Conservation (phyloP, 148 eudicot genomes). For the Oxyria digyna region DNA sequence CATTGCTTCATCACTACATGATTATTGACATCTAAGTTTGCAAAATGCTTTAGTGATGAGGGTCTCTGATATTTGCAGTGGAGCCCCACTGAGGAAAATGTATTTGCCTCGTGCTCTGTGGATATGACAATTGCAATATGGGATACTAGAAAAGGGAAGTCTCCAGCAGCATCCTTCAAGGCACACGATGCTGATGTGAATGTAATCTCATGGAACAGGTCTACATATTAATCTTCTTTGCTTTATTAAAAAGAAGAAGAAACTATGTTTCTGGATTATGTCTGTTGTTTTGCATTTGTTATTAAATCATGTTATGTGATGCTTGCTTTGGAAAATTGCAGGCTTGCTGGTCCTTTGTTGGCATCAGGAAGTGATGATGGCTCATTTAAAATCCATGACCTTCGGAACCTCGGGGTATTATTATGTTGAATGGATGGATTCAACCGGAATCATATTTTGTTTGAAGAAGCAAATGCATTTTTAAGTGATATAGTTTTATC, state of each 20-base stretch:
- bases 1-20: not conserved
- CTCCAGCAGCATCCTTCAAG: conserved; percentile 56
- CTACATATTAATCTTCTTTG: not conserved
- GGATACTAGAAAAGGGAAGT: conserved; percentile 66
- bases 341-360: conserved; percentile 71
- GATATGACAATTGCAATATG: conserved; percentile 79
- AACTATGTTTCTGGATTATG: not conserved
- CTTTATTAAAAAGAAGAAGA: not conserved
- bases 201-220: conserved; percentile 99
- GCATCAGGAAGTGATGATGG: conserved; percentile 98
- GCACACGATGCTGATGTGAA: conserved; percentile 96
- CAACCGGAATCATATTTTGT: not conserved
- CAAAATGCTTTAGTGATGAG: not conserved
- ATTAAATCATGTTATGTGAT: not conserved
- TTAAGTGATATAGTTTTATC: not conserved
- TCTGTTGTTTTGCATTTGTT: not conserved
- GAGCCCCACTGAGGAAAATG: conserved; percentile 77
- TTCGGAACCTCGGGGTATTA: conserved; percentile 60
- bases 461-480: not conserved
- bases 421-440: too few species aligned
- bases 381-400: conserved; percentile 73
- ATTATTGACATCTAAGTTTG: not conserved
- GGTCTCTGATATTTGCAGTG: conserved; percentile 36
- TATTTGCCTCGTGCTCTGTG: conserved; percentile 93
- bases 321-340: conserved; percentile 18